phyloP scores from a whole-genome alignment of 495 filamentous ascomycete species.

The Penicillium bialowiezense region DNA sequence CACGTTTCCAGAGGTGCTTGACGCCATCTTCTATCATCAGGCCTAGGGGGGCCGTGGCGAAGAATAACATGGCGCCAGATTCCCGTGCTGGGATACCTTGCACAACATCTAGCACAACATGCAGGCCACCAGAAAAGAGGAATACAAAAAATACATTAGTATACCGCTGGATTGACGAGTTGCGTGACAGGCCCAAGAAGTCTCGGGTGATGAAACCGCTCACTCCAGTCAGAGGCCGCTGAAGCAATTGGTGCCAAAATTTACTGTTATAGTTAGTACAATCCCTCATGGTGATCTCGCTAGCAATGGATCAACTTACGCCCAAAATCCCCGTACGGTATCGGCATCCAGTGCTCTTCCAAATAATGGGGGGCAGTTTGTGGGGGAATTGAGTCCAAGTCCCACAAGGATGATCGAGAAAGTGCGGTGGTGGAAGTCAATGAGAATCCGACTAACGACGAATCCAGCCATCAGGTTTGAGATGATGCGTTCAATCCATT shows the following conservation, averaged over 20 bases:
- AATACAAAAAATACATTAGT: constrained; percentile 32
- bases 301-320: constrained; percentile 22
- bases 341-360: constrained; percentile 30
- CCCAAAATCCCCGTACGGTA: constrained; percentile 30
- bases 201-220: constrained; percentile 22
- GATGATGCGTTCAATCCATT: constrained; percentile 19
- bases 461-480: constrained; percentile 18
- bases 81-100: constrained; percentile 19
- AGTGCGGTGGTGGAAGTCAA: constrained; percentile 18
- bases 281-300: too few species aligned
- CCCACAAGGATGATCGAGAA: constrained; percentile 22
- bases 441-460: constrained; percentile 20
- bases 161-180: constrained; percentile 24
- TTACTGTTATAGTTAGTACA: constrained; percentile 19
- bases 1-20: constrained; percentile 12
- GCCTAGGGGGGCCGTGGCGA: constrained; percentile 28
- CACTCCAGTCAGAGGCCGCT: constrained; percentile 26
- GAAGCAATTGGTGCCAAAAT: constrained; percentile 43
- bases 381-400: constrained; percentile 14
- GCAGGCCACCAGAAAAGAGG: constrained; percentile 28
- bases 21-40: constrained; percentile 28
- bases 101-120: constrained; percentile 29
- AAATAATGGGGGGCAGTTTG: constrained; percentile 35
- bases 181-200: constrained; percentile 17
- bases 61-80: constrained; percentile 31